Evolutionary conservation across 2,329 filamentous ascomycete species (phyloP).

Genomic region (Cadophora gregata): DNA sequence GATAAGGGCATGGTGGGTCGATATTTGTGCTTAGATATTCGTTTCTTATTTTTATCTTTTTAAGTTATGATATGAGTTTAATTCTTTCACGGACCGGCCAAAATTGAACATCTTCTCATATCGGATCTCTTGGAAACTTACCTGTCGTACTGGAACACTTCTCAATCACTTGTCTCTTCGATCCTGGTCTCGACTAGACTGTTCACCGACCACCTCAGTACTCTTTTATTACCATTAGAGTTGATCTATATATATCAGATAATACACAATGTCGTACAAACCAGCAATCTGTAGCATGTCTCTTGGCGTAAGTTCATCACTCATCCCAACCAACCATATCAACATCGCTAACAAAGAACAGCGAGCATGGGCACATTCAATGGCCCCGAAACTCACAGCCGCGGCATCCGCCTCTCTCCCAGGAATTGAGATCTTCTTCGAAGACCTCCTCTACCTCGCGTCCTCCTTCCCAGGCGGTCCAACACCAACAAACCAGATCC

Average conservation of each 20-base stretch:
- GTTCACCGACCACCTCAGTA: neutral
- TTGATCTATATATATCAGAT: neutral
- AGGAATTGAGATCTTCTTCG: constrained; percentile 79
- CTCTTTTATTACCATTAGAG: neutral
- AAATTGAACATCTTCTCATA: neutral
- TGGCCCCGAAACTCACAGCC: constrained; percentile 71
- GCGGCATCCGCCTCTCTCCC: constrained; percentile 68
- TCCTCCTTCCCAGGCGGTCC: constrained; percentile 33
- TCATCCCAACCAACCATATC: neutral
- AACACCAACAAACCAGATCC: constrained; percentile 52
- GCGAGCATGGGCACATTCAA: constrained; percentile 70
- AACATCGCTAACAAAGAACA: constrained; percentile 53
- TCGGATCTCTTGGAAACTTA: neutral
- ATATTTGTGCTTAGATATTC: neutral
- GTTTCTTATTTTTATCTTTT: neutral
- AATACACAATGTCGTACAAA: constrained; percentile 56
- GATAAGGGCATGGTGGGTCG: neutral
- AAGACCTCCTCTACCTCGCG: constrained; percentile 72
- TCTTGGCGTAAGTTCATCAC: constrained; percentile 56
- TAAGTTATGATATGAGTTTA: neutral
- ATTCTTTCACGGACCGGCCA: neutral
- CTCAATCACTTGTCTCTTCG: neutral
- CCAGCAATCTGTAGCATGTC: constrained; percentile 81
- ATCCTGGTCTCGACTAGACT: constrained; percentile 6
- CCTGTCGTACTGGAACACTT: neutral